These are phyloP conservation scores for Umbelopsis sp. DNA, from an alignment of 371 early-diverging fungal genomes.

Conservation along the genomic window DNA sequence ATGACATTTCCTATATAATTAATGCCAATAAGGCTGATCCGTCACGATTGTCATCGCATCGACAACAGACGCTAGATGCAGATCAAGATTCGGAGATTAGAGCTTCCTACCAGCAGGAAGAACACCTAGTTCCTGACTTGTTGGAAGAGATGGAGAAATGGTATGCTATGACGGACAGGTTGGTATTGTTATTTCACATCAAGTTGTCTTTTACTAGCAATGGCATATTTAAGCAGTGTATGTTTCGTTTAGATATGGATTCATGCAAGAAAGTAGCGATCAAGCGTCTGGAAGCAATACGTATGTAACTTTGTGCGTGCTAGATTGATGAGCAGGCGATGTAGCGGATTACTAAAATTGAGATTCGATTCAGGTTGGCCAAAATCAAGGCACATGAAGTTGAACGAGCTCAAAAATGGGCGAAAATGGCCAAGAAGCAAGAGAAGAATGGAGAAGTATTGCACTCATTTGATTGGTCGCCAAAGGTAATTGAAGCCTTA, in stretches of 20 bases:
- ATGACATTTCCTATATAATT: not conserved
- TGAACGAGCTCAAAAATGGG: constrained; percentile 57
- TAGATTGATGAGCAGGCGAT: not conserved
- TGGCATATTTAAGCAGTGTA: too few species aligned
- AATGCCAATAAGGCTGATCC: constrained; percentile 4
- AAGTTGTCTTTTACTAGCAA: too few species aligned
- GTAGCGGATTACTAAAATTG: not conserved
- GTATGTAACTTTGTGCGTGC: not conserved
- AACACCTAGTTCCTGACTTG: constrained; percentile 31
- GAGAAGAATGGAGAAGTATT: constrained; percentile 39
- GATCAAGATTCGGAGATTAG: constrained; percentile 13
- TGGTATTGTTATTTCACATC: not conserved
- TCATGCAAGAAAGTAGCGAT: constrained; percentile 31
- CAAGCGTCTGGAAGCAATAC: not conserved
- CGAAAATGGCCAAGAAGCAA: constrained; percentile 51
- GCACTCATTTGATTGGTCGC: constrained; percentile 39
- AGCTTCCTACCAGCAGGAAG: constrained; percentile 9
- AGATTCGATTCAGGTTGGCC: not conserved
- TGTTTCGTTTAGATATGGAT: constrained; percentile 45
- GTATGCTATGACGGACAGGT: constrained; percentile 54
- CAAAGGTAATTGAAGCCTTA: constrained; percentile 40
- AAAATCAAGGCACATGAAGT: constrained; percentile 42
- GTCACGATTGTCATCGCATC: constrained; percentile 10
- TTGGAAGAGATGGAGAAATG: constrained; percentile 55
- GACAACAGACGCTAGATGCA: not conserved